Conservation (phyloP, 2,329 filamentous ascomycete genomes). For the Aspergillus latus region DNA sequence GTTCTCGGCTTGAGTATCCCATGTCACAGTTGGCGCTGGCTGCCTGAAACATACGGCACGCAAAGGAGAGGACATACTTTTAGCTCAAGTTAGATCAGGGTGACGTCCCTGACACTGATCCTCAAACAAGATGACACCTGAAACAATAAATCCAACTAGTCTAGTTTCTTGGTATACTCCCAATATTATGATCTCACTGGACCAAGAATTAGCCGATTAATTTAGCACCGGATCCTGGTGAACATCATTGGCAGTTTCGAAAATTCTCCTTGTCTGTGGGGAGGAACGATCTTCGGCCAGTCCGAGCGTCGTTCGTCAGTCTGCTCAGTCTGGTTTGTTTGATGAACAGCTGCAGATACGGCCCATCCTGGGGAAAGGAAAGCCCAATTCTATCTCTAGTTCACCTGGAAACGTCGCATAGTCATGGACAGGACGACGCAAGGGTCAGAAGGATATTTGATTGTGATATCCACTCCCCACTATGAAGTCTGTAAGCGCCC, state of each 20-base stretch:
- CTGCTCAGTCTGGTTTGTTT: conserved; percentile 3
- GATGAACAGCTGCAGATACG: not conserved
- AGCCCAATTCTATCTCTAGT: not conserved
- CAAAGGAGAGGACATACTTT: too few species aligned
- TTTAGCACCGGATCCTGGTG: not conserved
- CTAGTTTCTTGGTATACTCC: not conserved
- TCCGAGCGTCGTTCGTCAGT: conserved; percentile 3
- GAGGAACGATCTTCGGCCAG: conserved; percentile 5
- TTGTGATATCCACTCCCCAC: not conserved
- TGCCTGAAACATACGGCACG: not conserved
- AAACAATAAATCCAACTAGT: not conserved
- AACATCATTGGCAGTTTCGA: not conserved
- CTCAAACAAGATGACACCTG: not conserved
- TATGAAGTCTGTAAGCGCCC: conserved; percentile 3
- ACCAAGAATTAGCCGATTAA: not conserved
- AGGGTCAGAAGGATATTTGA: not conserved
- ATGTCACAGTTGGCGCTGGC: conserved; percentile 4
- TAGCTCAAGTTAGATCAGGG: not conserved
- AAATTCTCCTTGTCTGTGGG: conserved; percentile 3
- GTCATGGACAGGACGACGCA: not conserved
- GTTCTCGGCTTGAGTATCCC: not conserved
- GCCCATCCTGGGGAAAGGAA: not conserved
- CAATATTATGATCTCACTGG: conserved; percentile 9
- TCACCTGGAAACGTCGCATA: not conserved
- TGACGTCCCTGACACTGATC: not conserved